Conservation (phyloP, 345 rosid genomes). For the Stellera chamaejasme region DNA sequence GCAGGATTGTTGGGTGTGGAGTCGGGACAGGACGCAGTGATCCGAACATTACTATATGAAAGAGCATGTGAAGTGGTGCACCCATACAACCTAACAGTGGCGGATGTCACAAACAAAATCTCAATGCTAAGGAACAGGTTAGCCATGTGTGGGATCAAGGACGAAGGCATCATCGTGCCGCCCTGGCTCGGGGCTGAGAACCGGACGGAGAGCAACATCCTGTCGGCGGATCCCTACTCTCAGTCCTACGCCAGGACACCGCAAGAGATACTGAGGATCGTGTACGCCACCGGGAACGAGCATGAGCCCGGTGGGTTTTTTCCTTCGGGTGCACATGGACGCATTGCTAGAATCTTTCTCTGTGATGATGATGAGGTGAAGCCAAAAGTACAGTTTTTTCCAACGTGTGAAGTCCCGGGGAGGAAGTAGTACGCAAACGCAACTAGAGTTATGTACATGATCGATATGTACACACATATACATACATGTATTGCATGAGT, state of each 20-base stretch:
- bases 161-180: constrained; percentile 45
- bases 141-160: constrained; percentile 38
- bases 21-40: constrained; percentile 64
- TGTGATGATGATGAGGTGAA: too few relatives aligned
- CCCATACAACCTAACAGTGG: constrained; percentile 32
- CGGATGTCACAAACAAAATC: constrained; percentile 22
- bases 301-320: constrained; percentile 29
- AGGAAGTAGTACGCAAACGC: too few relatives aligned
- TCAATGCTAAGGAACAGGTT: constrained; percentile 32
- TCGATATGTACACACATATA: too few relatives aligned
- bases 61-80: constrained; percentile 19
- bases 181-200: constrained; percentile 29
- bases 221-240: constrained; percentile 26
- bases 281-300: constrained; percentile 31
- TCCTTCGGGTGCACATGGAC: constrained; percentile 35
- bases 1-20: constrained; percentile 56
- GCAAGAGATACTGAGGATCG: constrained; percentile 28
- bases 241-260: constrained; percentile 30
- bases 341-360: constrained; percentile 18
- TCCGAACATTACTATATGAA: constrained; percentile 42
- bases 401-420: too few relatives aligned
- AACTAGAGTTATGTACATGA: too few relatives aligned
- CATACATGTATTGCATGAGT: too few relatives aligned
- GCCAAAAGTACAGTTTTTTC: too few relatives aligned
- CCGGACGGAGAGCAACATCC: constrained; percentile 23